Conservation (phyloP, 169 alveolate species). For the Cryptosporidium muris region DNA sequence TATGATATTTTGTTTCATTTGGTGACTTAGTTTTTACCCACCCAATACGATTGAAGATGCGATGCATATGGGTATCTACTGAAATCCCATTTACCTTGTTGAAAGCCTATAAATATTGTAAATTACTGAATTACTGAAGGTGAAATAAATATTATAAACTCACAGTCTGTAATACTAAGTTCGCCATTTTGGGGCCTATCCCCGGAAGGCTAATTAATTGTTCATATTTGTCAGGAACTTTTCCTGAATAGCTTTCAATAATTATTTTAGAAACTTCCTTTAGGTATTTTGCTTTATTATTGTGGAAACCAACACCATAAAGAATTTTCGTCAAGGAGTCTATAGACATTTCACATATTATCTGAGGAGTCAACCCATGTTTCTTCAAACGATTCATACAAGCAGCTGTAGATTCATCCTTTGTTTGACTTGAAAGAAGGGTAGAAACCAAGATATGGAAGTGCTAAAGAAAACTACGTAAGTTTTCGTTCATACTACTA, state of each 20-base stretch:
- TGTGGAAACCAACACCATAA: slow-evolving; percentile 91
- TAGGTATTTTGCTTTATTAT: slow-evolving; percentile 89
- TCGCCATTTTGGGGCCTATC: slow-evolving; percentile 94
- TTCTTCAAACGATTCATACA: slow-evolving; percentile 80
- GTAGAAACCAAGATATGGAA: slow-evolving; percentile 85
- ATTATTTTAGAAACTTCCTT: slow-evolving; percentile 86
- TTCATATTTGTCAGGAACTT: slow-evolving; percentile 88
- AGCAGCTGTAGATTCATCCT: slow-evolving; percentile 84
- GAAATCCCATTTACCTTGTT: slow-evolving; percentile 88
- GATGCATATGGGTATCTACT: slow-evolving; percentile 92
- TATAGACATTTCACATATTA: slow-evolving; percentile 76
- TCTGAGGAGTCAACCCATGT: slow-evolving; percentile 80
- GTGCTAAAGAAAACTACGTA: slow-evolving; percentile 69
- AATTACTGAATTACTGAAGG: background rate
- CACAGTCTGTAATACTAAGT: slow-evolving; percentile 88
- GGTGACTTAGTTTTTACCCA: slow-evolving; percentile 93
- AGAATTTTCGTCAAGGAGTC: slow-evolving; percentile 85
- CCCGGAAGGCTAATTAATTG: slow-evolving; percentile 90
- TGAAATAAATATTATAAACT: slow-evolving; percentile 32
- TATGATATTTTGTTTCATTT: slow-evolving; percentile 86
- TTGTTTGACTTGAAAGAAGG: slow-evolving; percentile 87
- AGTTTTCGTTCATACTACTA: background rate
- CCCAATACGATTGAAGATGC: slow-evolving; percentile 90
- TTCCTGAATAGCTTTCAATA: slow-evolving; percentile 84
- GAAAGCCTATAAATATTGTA: slow-evolving; percentile 74